These are phyloP conservation scores for Alisma plantagoaquatica DNA, from an alignment of 106 monocot species.

Conservation along the genomic window DNA sequence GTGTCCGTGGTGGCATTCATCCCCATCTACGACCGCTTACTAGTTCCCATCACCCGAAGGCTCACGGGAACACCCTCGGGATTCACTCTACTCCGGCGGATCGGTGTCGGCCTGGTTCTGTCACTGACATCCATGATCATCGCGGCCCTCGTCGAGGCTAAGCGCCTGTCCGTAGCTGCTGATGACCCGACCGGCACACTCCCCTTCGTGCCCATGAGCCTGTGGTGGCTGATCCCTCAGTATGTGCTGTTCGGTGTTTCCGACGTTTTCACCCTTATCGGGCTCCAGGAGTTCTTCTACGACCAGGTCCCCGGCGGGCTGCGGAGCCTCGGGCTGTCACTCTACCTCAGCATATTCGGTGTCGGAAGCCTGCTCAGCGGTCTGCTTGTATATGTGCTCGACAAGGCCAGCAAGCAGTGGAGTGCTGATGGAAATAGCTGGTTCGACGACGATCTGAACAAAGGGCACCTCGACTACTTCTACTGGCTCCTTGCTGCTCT, in stretches of 20 bases:
- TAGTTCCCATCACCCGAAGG: conserved; percentile 27
- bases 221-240: conserved; percentile 6
- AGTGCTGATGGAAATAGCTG: conserved; percentile 4
- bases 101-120: conserved; percentile 28
- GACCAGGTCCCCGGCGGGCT: conserved; percentile 1
- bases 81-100: conserved; percentile 37
- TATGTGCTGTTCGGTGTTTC: conserved; percentile 1
- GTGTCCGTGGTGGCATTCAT: conserved; percentile 22
- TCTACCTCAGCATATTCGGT: conserved; percentile 11
- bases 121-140: conserved; percentile 15
- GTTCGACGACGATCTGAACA: conserved; percentile 16
- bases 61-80: conserved; percentile 21
- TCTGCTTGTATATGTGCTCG: conserved; percentile 5
- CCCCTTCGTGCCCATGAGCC: conserved; percentile 11
- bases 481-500: conserved; percentile 10
- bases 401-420: conserved; percentile 2
- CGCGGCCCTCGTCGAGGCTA: conserved; percentile 32
- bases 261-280: neutral
- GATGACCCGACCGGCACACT: too few relatives aligned
- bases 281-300: conserved; percentile 12
- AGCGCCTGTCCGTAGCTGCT: too few relatives aligned
- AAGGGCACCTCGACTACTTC: conserved; percentile 15
- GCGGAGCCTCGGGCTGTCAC: conserved; percentile 4
- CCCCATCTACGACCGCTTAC: conserved; percentile 32
- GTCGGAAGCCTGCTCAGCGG: conserved; percentile 8